These are phyloP conservation scores for Daldinia childiae DNA, from an alignment of 495 filamentous ascomycete genomes.

Conservation along the genomic window DNA sequence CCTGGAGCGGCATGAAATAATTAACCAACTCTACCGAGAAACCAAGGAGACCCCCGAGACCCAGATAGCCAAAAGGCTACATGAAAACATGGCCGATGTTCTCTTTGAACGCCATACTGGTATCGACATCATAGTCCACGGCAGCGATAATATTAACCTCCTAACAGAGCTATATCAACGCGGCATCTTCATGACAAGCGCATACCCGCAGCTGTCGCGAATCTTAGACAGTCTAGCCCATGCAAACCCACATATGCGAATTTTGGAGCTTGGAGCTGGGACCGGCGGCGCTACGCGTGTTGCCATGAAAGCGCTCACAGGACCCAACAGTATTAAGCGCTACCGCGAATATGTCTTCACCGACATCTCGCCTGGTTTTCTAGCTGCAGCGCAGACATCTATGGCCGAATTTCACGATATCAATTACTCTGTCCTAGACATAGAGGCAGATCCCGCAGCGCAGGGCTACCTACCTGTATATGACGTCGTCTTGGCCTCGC, in stretches of 20 bases:
- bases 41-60: neutral
- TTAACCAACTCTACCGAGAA: neutral
- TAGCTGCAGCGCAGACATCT: constrained; percentile 51
- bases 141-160: constrained; percentile 35
- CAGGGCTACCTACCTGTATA: constrained; percentile 59
- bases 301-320: constrained; percentile 45
- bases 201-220: constrained; percentile 32
- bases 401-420: constrained; percentile 39
- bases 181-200: constrained; percentile 39
- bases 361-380: constrained; percentile 60
- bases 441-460: constrained; percentile 50
- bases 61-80: constrained; percentile 2
- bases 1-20: neutral
- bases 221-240: constrained; percentile 40
- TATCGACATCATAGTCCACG: constrained; percentile 50
- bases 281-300: constrained; percentile 59
- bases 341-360: constrained; percentile 54
- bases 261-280: constrained; percentile 66
- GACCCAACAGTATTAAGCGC: constrained; percentile 28
- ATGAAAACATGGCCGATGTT: constrained; percentile 49
- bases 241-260: constrained; percentile 49
- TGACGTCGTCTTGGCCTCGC: constrained; percentile 59
- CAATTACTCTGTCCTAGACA: constrained; percentile 48
- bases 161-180: constrained; percentile 51
- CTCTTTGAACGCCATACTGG: constrained; percentile 50